Percentiles rank a stretch among this genome's conserved stretches.
These are phyloP conservation scores for Fistulina hepatica DNA, from an alignment of 1,284 basidiomycete species.

Conservation along the genomic window DNA sequence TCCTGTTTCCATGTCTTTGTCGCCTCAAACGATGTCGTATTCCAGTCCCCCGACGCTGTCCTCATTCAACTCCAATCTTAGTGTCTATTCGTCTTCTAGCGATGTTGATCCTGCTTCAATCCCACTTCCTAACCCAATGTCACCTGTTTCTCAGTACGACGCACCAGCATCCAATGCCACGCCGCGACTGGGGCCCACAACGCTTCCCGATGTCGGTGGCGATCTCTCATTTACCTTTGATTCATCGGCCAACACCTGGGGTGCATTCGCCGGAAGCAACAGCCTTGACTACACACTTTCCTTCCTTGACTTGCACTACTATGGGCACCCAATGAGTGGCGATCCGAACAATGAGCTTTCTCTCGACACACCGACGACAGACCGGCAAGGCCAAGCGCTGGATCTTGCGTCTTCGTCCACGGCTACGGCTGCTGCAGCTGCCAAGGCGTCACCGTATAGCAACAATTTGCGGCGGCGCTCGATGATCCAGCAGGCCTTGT, in stretches of 20 bases:
- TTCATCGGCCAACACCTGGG: slow-evolving; percentile 2
- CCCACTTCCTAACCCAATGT: slow-evolving; percentile 16
- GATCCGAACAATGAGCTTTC: too few relatives aligned
- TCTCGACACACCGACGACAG: too few relatives aligned
- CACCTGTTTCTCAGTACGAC: slow-evolving; percentile 9
- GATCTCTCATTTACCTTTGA: slow-evolving; percentile 8
- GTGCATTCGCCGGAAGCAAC: slow-evolving; percentile 7
- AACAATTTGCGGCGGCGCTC: too few relatives aligned
- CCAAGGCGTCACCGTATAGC: neutral
- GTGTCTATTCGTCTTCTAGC: too few relatives aligned
- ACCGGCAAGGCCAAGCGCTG: slow-evolving; percentile 42
- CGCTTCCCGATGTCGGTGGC: slow-evolving; percentile 8
- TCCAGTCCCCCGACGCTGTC: too few relatives aligned
- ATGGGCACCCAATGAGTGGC: slow-evolving; percentile 23
- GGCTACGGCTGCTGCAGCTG: slow-evolving; percentile 23
- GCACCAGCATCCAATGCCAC: slow-evolving; percentile 9
- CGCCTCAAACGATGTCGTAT: too few relatives aligned
- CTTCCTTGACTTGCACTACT: slow-evolving; percentile 68
- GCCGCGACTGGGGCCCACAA: slow-evolving; percentile 10
- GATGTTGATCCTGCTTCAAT: slow-evolving; percentile 16
- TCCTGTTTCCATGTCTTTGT: too few relatives aligned
- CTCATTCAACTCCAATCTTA: too few relatives aligned
- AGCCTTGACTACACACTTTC: slow-evolving; percentile 38
- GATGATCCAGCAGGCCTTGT: too few relatives aligned
- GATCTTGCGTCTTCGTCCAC: slow-evolving; percentile 43